Conservation (phyloP, 345 rosid genomes). For the Clarkia xantiana region DNA sequence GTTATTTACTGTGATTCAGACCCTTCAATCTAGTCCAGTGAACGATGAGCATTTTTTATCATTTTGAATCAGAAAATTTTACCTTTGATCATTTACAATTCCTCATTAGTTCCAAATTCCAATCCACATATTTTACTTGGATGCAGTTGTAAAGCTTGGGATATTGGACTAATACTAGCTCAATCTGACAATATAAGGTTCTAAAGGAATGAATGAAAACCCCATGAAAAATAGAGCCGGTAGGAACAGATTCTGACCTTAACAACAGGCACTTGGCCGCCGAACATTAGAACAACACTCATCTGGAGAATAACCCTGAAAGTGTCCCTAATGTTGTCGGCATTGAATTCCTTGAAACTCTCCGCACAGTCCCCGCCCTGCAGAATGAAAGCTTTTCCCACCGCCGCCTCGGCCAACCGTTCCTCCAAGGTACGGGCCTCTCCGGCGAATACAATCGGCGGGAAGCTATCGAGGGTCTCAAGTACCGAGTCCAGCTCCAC, state of each 20-base stretch:
- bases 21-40: no score
- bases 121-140: no score
- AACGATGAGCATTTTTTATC: no score
- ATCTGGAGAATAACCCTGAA: constrained; percentile 57
- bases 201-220: background rate
- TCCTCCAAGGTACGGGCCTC: constrained; percentile 43
- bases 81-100: no score
- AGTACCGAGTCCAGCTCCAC: constrained; percentile 46
- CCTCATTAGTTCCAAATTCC: no score
- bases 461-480: constrained; percentile 36
- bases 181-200: no score
- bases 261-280: constrained; percentile 58
- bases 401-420: constrained; percentile 42
- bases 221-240: background rate
- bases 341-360: constrained; percentile 64
- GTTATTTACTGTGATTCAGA: no score
- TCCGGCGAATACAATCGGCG: constrained; percentile 60
- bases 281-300: constrained; percentile 70
- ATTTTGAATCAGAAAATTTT: no score
- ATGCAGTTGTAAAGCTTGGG: no score
- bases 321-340: constrained; percentile 61
- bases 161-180: no score
- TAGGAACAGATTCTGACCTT: constrained; percentile 22
- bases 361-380: constrained; percentile 75
- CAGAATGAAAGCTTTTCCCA: constrained; percentile 55